Evolutionary conservation across 257 asterid genomes (phyloP), one percentile per base, ranked within the genome.

Genomic region (Solanum microdontum): DNA sequence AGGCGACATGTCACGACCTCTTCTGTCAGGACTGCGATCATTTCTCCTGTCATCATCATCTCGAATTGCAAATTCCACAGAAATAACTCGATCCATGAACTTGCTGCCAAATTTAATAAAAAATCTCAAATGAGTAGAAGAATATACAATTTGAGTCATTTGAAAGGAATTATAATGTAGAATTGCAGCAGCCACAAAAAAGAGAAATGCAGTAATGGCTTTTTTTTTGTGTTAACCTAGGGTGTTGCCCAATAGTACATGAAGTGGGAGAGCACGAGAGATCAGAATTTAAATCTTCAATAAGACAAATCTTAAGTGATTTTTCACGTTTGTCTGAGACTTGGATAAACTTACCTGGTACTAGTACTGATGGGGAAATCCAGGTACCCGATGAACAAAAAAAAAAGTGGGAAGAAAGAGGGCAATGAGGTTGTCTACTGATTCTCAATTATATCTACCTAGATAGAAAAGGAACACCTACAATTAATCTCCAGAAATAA

Each of bases 51-150:
- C 98, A 89, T 94, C 97, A 85, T 97, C 97, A 74, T 94, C 98
- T 64, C 97, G 91, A 84, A 90, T 88, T 24, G 99, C 97, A 87
- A 92, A 97, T 88, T 97, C 98, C 86, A 97, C 99, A 5, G 98
- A 94, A 37, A 97, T 94, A 32, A 91, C 97, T 87, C 95, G 92
- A 89, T 94, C 99, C 99, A 95, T 91, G 84, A 97, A 90, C 90
- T 93, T 95, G 88, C 99, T 97, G 99, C 55, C 58, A 75, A 69
- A 11, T 43, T 45, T 60, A 69, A 72, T 72, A 21, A 80, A 85
- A 86, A 73, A 82, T 48, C 28, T 68, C 17, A 85, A 84, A 26
- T 33, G n/a, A 60, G 85, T 62, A 66, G 8, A 34, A 37, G 64
- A 28, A 36, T 7, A 48, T 24, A 62, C 48, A 87, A 12, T 39